These are phyloP conservation scores for Trapa bicornis DNA, from an alignment of 345 rosid species.

Conservation along the genomic window DNA sequence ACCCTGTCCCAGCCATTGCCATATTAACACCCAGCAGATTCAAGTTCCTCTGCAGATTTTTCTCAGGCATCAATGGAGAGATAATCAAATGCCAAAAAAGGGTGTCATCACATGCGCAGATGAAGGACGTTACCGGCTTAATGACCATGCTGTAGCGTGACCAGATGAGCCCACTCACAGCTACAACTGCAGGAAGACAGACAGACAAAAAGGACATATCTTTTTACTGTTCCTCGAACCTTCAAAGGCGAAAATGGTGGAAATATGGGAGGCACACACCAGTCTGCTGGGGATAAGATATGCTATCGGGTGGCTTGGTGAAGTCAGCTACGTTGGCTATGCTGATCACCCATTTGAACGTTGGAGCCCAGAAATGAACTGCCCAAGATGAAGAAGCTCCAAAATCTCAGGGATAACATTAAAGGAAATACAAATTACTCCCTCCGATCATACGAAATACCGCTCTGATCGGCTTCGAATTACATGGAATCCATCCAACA, in stretches of 20 bases:
- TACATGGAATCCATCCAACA: too few relatives aligned
- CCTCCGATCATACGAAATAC: too few relatives aligned
- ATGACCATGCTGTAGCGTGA: constrained; percentile 71
- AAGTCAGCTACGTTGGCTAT: constrained; percentile 76
- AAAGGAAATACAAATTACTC: too few relatives aligned
- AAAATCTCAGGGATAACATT: not conserved
- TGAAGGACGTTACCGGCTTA: constrained; percentile 41
- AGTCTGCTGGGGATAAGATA: constrained; percentile 71
- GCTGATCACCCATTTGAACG: constrained; percentile 85
- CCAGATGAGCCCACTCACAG: constrained; percentile 60
- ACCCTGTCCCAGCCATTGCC: constrained; percentile 69
- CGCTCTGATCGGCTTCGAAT: too few relatives aligned
- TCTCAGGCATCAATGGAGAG: not conserved
- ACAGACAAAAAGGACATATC: not conserved
- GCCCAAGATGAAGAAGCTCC: constrained; percentile 10
- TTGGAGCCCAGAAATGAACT: constrained; percentile 95
- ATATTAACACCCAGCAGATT: constrained; percentile 72
- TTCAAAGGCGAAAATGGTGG: not conserved
- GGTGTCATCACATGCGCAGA: not conserved
- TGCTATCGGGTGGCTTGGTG: constrained; percentile 57
- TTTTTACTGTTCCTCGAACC: not conserved
- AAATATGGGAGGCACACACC: constrained; percentile 19
- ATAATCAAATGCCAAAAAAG: not conserved
- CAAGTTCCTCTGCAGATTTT: constrained; percentile 58
- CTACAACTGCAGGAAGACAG: constrained; percentile 41